Evolutionary conservation across 2,329 filamentous ascomycete species (phyloP).

Genomic region (Aspergillus tamarii): DNA sequence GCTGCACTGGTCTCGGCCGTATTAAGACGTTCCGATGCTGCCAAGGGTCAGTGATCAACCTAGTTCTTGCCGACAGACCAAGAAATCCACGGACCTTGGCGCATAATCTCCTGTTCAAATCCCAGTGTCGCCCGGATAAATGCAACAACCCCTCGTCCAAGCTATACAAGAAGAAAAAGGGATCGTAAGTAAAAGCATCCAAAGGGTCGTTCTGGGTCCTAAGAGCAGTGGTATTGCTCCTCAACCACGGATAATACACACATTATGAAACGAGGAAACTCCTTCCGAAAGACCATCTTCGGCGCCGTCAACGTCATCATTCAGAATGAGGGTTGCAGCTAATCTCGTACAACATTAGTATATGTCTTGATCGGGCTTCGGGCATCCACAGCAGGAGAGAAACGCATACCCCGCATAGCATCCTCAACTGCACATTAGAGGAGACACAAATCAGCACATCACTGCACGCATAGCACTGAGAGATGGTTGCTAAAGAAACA

Average conservation of each 20-base stretch:
- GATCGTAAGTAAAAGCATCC: constrained; percentile 2
- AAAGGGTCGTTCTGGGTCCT: constrained; percentile 11
- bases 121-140: constrained; percentile 87
- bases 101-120: constrained; percentile 90
- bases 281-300: constrained; percentile 72
- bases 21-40: constrained; percentile 70
- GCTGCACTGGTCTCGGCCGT: constrained; percentile 77
- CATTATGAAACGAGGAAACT: constrained; percentile 83
- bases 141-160: constrained; percentile 77
- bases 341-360: constrained; percentile 12
- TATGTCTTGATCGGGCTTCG: neutral
- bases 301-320: constrained; percentile 86
- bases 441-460: constrained; percentile 24
- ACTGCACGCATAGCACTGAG: constrained; percentile 18
- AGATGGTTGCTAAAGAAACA: constrained; percentile 12
- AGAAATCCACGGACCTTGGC: constrained; percentile 57
- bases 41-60: constrained; percentile 21
- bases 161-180: constrained; percentile 44
- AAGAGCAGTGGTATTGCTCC: constrained; percentile 12
- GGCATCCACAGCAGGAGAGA: constrained; percentile 8
- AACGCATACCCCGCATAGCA: constrained; percentile 47
- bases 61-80: constrained; percentile 1
- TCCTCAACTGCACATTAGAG: constrained; percentile 36
- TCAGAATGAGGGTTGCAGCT: constrained; percentile 75
- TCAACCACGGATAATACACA: constrained; percentile 35